Evolutionary conservation across 2,329 filamentous ascomycete species (phyloP), one percentile per base, ranked within the genome.

Genomic region (Neofusicoccum sp.): DNA sequence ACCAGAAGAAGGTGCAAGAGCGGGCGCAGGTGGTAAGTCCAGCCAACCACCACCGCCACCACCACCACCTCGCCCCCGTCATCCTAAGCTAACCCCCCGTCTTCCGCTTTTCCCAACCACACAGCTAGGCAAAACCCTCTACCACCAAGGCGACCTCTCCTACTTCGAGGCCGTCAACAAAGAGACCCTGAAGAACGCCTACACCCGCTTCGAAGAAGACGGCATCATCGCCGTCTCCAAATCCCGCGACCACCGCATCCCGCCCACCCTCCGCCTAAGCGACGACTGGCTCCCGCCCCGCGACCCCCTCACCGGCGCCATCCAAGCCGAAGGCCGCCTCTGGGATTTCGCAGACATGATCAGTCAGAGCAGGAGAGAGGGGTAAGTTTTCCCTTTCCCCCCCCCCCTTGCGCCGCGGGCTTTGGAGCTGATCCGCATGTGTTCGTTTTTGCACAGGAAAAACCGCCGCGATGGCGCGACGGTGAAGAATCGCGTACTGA

Each of bases 111-210:
- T n/a, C n/a, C n/a, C 41, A 24, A 44, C 41, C 41, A 44, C 2
- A 44, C 51, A 93, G 84, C 85, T 97, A 31, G 95, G 95, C 59
- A 98, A 99, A 77, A 98, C 95, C 0, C 82, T 99, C 1, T 99
- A 97, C 71, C 93, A 99, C 72, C 93, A 99, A 78, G 95, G 95
- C 60, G 95, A 99, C 70, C 84, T 99, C 8, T 93, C 89, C 31
- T 99, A 99, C 77, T 98, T 97, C 67, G 95, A 99, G 77, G 93
- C 95, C 2, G 93, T 99, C 65, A 99, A 99, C 80, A 97, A 97
- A 69, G 93, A 99, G 75, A 96, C 93, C 0, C 84, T 99, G 61
- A 96, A 95, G 71, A 99, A 99, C 74, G 89, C 93, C 0, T 97
- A 93, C 75, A 82, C 86, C 38, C 86, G 91, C 14, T 96, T 96